phyloP scores from a whole-genome alignment of 2,329 filamentous ascomycete species.

The Arthrobotrys sphaeroides region DNA sequence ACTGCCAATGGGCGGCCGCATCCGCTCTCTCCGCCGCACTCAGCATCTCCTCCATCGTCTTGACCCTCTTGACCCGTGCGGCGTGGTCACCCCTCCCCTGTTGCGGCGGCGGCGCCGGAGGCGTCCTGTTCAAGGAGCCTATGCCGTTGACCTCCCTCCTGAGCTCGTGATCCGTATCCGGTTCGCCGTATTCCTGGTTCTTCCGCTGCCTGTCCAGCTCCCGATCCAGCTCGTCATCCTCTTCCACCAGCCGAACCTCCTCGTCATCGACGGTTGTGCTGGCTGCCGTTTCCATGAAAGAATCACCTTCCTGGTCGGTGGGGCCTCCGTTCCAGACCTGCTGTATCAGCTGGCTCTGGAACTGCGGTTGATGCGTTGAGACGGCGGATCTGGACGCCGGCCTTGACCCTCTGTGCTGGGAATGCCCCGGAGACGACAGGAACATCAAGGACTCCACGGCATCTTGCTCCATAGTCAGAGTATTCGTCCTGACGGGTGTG shows the following conservation, averaged over 20 bases:
- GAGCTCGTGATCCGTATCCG: conserved; percentile 39
- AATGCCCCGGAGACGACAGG: conserved; percentile 81
- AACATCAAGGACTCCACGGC: conserved; percentile 82
- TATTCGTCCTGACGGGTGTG: conserved; percentile 46
- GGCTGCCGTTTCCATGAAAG: conserved; percentile 58
- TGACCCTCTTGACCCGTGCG: conserved; percentile 43
- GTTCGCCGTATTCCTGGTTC: conserved; percentile 42
- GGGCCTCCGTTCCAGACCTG: conserved; percentile 64
- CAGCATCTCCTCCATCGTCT: conserved; percentile 52
- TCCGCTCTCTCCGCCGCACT: conserved; percentile 48
- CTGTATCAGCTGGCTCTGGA: conserved; percentile 49
- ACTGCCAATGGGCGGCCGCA: conserved; percentile 47
- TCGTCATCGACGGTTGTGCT: conserved; percentile 49
- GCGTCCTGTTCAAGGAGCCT: neutral
- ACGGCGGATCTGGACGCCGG: conserved; percentile 45
- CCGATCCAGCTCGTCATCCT: conserved; percentile 46
- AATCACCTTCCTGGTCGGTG: conserved; percentile 73
- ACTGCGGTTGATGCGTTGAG: conserved; percentile 48
- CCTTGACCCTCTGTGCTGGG: conserved; percentile 59
- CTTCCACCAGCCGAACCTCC: conserved; percentile 41
- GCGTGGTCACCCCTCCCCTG: conserved; percentile 1
- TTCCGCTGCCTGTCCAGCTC: conserved; percentile 41
- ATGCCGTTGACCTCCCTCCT: conserved; percentile 37
- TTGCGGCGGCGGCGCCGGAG: no score
- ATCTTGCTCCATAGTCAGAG: conserved; percentile 72